Base-by-base conservation (phyloP, 441 rosid genomes). In the Euphorbia neoarborescens region DNA sequence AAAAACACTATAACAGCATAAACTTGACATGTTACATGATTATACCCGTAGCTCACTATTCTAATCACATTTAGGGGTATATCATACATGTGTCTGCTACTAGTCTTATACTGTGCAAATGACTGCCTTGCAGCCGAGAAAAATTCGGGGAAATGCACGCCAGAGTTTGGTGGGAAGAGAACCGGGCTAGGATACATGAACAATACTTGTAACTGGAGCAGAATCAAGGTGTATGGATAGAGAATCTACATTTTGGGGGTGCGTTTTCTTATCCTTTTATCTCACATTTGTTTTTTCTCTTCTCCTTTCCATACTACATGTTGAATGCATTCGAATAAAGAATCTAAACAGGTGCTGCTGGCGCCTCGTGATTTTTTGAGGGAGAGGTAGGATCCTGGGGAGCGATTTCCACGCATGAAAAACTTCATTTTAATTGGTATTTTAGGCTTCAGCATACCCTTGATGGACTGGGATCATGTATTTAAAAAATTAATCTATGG, bases 81-180 rank as follows among this genome's bases (percentile, higher is more conserved):
- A 53, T 15, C 4, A 25, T 34, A 38, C 5, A 42, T 53, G 46
- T 28, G 17, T 64, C 7, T 37, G 30, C 32, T 64, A 44, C 3
- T 30, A 34, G 54, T 59, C 30, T 60, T 25, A 50, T n/a, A 38
- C 17, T 59, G 22, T 40, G 59, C 48, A 40, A 30, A 66, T 38
- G 53, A 14, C 30, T 46, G 20, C 40, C 44, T 8, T 89, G 81
- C 87, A 93, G 98, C 84, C 98, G 98, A 69, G 98, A 94, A 72
- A 88, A 69, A 81, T 94, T 94, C 2, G 96, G 96, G 68, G 97
- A 94, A 84, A 84, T 88, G 95, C 98, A 94, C 46, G 98, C 98
- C n/a, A 86, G 89, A 71, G 50, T 94, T 9, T 91, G 98, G 98
- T 94, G 98, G 98, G 97, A 94, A 81, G 97, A 94, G 80, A 94